Evolutionary conservation across 1,284 basidiomycete species (phyloP).

Genomic region (Mycosarcoma maydis): DNA sequence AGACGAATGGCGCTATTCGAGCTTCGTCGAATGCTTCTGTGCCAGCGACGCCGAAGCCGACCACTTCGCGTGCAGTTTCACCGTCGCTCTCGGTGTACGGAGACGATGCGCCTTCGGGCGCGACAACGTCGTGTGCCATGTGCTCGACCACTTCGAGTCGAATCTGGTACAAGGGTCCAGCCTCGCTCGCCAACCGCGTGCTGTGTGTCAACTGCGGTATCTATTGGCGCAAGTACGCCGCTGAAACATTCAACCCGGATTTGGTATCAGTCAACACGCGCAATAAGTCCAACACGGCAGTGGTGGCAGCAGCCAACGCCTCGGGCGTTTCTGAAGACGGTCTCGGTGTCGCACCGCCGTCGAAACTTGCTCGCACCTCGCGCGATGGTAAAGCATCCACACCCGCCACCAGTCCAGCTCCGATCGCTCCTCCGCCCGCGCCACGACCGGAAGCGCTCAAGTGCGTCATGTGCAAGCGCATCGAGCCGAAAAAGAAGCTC

Average conservation of each 20-base stretch:
- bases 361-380: constrained; percentile 39
- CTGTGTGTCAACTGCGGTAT: constrained; percentile 64
- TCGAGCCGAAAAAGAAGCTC: constrained; percentile 62
- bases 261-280: constrained; percentile 50
- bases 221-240: constrained; percentile 66
- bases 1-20: constrained; percentile 17
- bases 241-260: constrained; percentile 54
- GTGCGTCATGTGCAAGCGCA: constrained; percentile 61
- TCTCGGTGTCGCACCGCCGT: constrained; percentile 61
- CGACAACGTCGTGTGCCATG: constrained; percentile 51
- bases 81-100: constrained; percentile 54
- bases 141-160: constrained; percentile 53
- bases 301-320: constrained; percentile 27
- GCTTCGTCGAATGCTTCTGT: constrained; percentile 5
- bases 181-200: constrained; percentile 50
- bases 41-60: constrained; percentile 25
- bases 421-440: constrained; percentile 15
- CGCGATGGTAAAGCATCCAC: constrained; percentile 31
- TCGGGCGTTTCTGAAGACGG: constrained; percentile 40
- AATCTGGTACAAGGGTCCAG: constrained; percentile 63
- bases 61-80: constrained; percentile 55
- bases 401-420: constrained; percentile 22
- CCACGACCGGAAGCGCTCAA: constrained; percentile 48
- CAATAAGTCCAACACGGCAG: constrained; percentile 48
- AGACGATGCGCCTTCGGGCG: constrained; percentile 29